Evolutionary conservation across 768 basidiomycete species (phyloP).

Genomic region (Auricularia sp.): DNA sequence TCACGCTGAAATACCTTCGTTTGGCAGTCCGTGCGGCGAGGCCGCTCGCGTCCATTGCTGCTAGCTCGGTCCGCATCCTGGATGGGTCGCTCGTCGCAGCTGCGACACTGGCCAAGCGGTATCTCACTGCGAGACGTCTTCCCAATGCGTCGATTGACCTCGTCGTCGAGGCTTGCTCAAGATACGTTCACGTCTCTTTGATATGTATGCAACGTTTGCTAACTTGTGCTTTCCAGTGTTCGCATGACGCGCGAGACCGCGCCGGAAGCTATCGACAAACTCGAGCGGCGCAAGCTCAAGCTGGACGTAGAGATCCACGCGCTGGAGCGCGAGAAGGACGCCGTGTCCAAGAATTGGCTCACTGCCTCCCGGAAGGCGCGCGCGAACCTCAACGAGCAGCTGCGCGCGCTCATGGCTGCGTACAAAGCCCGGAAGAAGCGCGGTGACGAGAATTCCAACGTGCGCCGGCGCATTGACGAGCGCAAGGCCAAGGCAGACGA

Average conservation of each 20-base stretch:
- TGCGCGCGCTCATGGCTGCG: slow-evolving; percentile 70
- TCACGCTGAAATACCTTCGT: no score
- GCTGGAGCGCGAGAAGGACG: slow-evolving; percentile 83
- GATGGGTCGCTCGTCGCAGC: slow-evolving; percentile 85
- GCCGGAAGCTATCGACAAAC: slow-evolving; percentile 85
- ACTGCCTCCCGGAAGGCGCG: slow-evolving; percentile 66
- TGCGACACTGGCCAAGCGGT: slow-evolving; percentile 86
- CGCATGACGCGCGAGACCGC: slow-evolving; percentile 90
- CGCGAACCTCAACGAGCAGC: slow-evolving; percentile 73
- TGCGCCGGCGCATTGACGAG: slow-evolving; percentile 79
- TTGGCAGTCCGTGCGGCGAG: no score
- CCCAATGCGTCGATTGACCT: slow-evolving; percentile 90
- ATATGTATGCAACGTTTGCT: background rate
- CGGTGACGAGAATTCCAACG: slow-evolving; percentile 67
- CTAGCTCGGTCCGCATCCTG: slow-evolving; percentile 59
- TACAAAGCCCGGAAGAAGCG: slow-evolving; percentile 81
- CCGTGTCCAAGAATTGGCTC: slow-evolving; percentile 77
- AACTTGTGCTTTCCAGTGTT: slow-evolving; percentile 35
- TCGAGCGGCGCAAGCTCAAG: slow-evolving; percentile 84
- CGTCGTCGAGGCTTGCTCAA: slow-evolving; percentile 85
- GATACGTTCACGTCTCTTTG: slow-evolving; percentile 28
- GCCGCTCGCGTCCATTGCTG: no score
- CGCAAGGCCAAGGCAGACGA: slow-evolving; percentile 87
- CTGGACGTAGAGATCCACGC: slow-evolving; percentile 96
- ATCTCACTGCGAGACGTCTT: slow-evolving; percentile 69